These are phyloP conservation scores for Phytophthora hibernalis DNA, from an alignment of 352 stramenopile species.

Conservation along the genomic window DNA sequence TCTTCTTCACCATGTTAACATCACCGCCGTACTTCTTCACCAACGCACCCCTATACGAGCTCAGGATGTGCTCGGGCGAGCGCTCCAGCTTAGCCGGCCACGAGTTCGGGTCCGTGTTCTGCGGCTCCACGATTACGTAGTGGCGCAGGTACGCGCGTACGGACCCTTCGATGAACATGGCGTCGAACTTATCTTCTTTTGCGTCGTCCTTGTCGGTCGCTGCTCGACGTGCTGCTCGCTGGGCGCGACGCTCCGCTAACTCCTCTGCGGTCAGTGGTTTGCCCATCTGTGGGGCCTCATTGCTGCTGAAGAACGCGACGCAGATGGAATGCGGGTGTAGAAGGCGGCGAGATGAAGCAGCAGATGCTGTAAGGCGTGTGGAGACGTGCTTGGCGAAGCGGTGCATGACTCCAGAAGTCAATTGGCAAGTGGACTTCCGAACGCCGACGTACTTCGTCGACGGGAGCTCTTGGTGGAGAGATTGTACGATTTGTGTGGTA, in stretches of 20 bases:
- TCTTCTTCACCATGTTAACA: constrained; percentile 45
- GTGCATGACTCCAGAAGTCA: constrained; percentile 18
- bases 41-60: constrained; percentile 42
- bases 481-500: background rate
- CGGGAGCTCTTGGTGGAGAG: constrained; percentile 20
- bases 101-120: constrained; percentile 41
- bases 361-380: background rate
- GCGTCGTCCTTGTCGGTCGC: constrained; percentile 9
- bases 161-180: constrained; percentile 65
- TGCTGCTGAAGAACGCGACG: constrained; percentile 26
- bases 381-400: constrained; percentile 21
- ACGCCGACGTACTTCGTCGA: constrained; percentile 9
- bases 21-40: constrained; percentile 38
- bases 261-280: constrained; percentile 39
- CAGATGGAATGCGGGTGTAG: constrained; percentile 7
- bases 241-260: constrained; percentile 39
- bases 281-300: constrained; percentile 22
- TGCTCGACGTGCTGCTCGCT: constrained; percentile 28
- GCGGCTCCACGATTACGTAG: constrained; percentile 62
- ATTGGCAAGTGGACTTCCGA: constrained; percentile 16
- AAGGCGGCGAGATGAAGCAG: background rate
- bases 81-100: constrained; percentile 82
- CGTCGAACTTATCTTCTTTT: constrained; percentile 22
- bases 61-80: constrained; percentile 64
- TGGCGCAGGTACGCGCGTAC: constrained; percentile 64